These are phyloP conservation scores for Metahyphopichia silvanorum DNA, from an alignment of 805 yeast species.

Conservation along the genomic window DNA sequence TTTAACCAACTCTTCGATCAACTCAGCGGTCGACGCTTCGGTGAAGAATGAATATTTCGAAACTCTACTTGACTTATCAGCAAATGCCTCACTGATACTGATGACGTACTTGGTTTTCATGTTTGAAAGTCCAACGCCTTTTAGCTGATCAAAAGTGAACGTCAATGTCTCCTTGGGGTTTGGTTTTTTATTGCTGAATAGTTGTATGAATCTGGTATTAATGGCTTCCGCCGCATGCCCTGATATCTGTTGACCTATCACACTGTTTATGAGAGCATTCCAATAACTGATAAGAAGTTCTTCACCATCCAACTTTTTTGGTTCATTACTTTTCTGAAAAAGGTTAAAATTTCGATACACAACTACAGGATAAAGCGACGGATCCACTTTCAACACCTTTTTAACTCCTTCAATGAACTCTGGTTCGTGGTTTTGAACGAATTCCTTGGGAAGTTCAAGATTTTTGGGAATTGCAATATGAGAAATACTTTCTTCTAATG, in stretches of 20 bases:
- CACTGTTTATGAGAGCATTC: conserved; percentile 35
- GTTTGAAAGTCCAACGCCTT: conserved; percentile 65
- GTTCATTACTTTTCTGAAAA: conserved; percentile 10
- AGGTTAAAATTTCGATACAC: conserved; percentile 24
- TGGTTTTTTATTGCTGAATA: conserved; percentile 42
- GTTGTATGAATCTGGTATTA: conserved; percentile 38
- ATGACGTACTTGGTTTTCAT: conserved; percentile 64
- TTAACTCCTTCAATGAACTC: conserved; percentile 31
- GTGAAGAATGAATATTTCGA: conserved; percentile 34
- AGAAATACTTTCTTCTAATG: conserved; percentile 13
- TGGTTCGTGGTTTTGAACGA: conserved; percentile 26
- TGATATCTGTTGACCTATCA: conserved; percentile 72
- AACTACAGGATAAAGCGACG: conserved; percentile 30
- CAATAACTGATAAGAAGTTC: conserved; percentile 26
- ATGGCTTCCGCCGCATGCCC: conserved; percentile 80
- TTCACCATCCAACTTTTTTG: conserved; percentile 1
- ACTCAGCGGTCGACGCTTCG: conserved; percentile 37
- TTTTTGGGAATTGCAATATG: conserved; percentile 12
- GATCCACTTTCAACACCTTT: conserved; percentile 27
- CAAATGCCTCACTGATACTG: conserved; percentile 52
- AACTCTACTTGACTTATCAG: conserved; percentile 32
- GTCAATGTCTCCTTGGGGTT: conserved; percentile 46
- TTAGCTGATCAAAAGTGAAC: conserved; percentile 44
- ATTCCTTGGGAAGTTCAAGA: conserved; percentile 23
- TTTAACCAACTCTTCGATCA: conserved; percentile 45